These are phyloP conservation scores for Nematocida sp. DNA, from an alignment of 371 early-diverging fungal genomes.

Conservation along the genomic window DNA sequence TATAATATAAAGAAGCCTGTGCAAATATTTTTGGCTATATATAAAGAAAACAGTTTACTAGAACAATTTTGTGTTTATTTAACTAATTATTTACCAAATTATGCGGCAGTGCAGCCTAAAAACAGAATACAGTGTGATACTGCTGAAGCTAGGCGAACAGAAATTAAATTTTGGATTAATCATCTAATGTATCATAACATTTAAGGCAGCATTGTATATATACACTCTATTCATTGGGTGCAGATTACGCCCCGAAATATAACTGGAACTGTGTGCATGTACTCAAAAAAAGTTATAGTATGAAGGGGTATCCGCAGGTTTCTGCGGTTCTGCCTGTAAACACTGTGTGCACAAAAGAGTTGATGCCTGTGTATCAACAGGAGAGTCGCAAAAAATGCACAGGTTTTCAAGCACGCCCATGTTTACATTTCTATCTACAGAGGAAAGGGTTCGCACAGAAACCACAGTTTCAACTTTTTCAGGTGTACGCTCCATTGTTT, in stretches of 20 bases:
- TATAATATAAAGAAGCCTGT: too few species aligned
- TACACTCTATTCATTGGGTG: too few species aligned
- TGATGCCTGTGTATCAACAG: not conserved
- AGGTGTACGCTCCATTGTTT: slow-evolving; percentile 2
- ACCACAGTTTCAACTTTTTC: slow-evolving; percentile 8
- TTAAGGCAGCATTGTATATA: too few species aligned
- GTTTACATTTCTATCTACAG: not conserved
- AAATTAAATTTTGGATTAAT: too few species aligned
- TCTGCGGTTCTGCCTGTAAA: not conserved
- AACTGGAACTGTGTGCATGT: not conserved
- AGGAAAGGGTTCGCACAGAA: slow-evolving; percentile 14
- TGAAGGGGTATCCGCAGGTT: not conserved
- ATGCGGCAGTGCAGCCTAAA: too few species aligned
- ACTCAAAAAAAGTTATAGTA: not conserved
- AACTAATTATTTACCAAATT: too few species aligned
- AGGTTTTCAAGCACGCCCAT: not conserved
- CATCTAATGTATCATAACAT: too few species aligned
- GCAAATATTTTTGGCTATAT: too few species aligned
- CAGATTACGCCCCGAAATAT: not conserved
- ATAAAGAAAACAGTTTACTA: too few species aligned
- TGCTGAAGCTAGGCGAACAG: too few species aligned
- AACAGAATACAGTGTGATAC: too few species aligned
- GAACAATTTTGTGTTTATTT: too few species aligned
- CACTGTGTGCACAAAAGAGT: not conserved
- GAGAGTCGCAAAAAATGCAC: slow-evolving; percentile 14